Base-by-base conservation (phyloP, 179 eudicot species). In the Amaranthus tricolor region DNA sequence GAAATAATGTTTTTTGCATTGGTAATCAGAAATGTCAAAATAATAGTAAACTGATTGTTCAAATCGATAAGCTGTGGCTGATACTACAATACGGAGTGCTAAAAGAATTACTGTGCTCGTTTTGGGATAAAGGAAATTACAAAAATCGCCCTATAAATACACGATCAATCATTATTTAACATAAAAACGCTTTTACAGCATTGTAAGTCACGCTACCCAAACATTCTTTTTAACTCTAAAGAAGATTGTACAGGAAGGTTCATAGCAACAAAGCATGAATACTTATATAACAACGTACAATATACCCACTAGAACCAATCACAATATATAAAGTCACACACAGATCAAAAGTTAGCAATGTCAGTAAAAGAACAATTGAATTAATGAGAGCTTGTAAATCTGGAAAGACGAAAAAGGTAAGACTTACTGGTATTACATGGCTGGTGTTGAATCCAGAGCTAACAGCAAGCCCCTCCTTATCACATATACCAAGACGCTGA, bases 351-450 rank as follows among this genome's bases (percentile, higher is more conserved):
- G 14, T 40, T 53, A 60, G 71, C 40, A 6, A 52, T 52, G 19
- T 50, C 55, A 21, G 68, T 24, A 50, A 54, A 8, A 53, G 50
- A 17, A 54, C 24, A 48, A 45, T 49, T 24, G 40, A 50, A 5
- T 21, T 73, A 15, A 53, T 5, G 44, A 15, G 50, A n/a, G 19
- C 9, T 9, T 21, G 19, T 53, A 47, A 21, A 68, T 5, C 51
- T 21, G 52, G 24, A 15, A n/a, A 58, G 52, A 62, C 48, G 48
- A 40, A 55, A 60, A 31, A 15, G 6, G 55, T 44, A 68, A 71
- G 66, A 77, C 94, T 76, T 86, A 95, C 97, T 67, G 97, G 99
- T 82, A 92, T 87, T 44, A 87, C 95, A 85, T 92, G 98, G 78
- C 96, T 95, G 62, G 95, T 95, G 76, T 83, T 88, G 83, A 95